Evolutionary conservation across 371 early-diverging fungal genomes (phyloP).

Genomic region (Paraphysoderma sedebokerense): DNA sequence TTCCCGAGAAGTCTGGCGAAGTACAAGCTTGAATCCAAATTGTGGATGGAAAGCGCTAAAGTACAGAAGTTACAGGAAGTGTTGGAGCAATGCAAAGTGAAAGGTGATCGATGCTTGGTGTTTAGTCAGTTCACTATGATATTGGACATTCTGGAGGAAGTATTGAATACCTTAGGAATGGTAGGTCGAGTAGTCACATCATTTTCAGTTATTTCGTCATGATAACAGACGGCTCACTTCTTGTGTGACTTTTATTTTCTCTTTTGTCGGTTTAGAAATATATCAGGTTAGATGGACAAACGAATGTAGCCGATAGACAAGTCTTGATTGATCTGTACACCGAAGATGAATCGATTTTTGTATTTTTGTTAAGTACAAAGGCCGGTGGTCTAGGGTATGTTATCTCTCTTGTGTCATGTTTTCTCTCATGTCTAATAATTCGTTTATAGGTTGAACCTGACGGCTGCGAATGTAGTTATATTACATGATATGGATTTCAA

Average conservation of each 20-base stretch:
- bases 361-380: slow-evolving; percentile 80
- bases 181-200: too few relatives aligned
- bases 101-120: slow-evolving; percentile 47
- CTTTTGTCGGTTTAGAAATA: slow-evolving; percentile 10
- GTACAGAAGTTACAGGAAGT: slow-evolving; percentile 35
- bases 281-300: slow-evolving; percentile 42
- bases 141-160: slow-evolving; percentile 33
- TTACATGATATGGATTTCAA: slow-evolving; percentile 86
- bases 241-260: neutral
- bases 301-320: slow-evolving; percentile 49
- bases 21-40: slow-evolving; percentile 33
- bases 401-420: neutral
- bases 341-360: slow-evolving; percentile 27
- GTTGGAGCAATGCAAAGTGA: slow-evolving; percentile 29
- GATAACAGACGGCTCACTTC: too few relatives aligned
- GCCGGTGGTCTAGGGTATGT: slow-evolving; percentile 67
- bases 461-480: slow-evolving; percentile 75
- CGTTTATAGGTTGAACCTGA: slow-evolving; percentile 51
- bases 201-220: too few relatives aligned
- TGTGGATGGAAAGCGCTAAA: slow-evolving; percentile 64
- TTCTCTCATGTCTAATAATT: neutral
- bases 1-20: slow-evolving; percentile 28
- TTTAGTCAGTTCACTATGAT: slow-evolving; percentile 70
- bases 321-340: slow-evolving; percentile 62
- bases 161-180: slow-evolving; percentile 25